Percentiles rank a stretch among this genome's conserved stretches.
Conservation (phyloP, 2,329 filamentous ascomycete species). For the Pseudogymnoascus sp. region DNA sequence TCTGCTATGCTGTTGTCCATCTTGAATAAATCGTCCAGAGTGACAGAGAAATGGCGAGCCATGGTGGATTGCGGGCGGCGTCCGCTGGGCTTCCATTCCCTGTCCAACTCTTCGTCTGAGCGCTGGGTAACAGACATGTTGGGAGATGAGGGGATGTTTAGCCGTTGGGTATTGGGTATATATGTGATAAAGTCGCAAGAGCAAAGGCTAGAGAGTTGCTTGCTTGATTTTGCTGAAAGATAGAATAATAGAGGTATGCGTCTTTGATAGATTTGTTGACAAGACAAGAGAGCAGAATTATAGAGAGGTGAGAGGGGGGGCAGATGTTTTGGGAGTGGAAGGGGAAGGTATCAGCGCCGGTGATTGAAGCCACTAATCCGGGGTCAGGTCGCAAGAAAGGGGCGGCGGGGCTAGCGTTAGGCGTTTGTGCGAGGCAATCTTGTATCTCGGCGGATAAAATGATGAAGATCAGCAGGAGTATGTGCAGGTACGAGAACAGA, state of each 20-base stretch:
- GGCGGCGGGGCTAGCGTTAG: constrained; percentile 8
- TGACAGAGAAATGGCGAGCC: constrained; percentile 76
- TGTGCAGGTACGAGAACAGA: not conserved
- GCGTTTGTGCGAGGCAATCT: constrained; percentile 7
- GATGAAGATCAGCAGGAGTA: constrained; percentile 1
- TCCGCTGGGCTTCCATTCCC: constrained; percentile 70
- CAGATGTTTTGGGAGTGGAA: constrained; percentile 2
- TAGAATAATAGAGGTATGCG: not conserved
- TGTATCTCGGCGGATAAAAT: constrained; percentile 7
- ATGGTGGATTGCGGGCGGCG: constrained; percentile 77
- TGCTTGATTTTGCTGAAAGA: not conserved
- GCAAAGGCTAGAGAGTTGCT: not conserved
- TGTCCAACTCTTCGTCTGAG: constrained; percentile 63
- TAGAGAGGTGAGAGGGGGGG: constrained; percentile 6
- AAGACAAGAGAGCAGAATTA: not conserved
- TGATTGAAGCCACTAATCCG: constrained; percentile 10
- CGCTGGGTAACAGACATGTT: constrained; percentile 25
- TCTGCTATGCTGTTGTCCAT: constrained; percentile 71
- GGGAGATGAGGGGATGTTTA: not conserved
- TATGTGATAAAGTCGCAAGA: constrained; percentile 9
- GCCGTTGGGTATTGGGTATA: not conserved
- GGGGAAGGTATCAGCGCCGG: constrained; percentile 5
- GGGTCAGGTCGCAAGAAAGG: constrained; percentile 9
- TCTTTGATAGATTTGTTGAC: not conserved
- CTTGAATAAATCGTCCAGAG: constrained; percentile 82